Evolutionary conservation across 768 basidiomycete species (phyloP), one percentile per base, ranked within the genome.

Genomic region (Pluteus cervinus): DNA sequence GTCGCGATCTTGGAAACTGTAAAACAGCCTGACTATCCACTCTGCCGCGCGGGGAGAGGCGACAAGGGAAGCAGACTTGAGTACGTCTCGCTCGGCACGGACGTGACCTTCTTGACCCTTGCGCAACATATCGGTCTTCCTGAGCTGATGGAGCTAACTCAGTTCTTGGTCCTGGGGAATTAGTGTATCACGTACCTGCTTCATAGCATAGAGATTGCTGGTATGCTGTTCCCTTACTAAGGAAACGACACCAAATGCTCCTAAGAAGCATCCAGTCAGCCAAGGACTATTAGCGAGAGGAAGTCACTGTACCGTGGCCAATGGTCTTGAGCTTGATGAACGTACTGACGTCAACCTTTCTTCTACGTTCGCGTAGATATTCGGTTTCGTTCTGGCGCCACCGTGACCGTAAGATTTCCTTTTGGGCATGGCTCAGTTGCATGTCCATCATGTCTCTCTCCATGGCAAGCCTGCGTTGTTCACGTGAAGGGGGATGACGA

Each of bases 51-150:
- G 73, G 40, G 83, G 75, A 26, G 86, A 79, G 56, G 73, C 72
- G 51, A 85, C 79, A 48, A 83, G 67, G 9, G 92, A 84, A 5
- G 93, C 93, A 22, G 88, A 86, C 61, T 88, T 90, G 42, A 97
- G 76, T 29, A 98, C 69, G 52, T 98, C 92, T 54, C 92, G 83
- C 58, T 97, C 92, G 28, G 93, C 94, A 36, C 91, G 82, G 54
- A 96, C 86, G 60, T 97, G 94, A 1, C 92, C 94, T 63, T 97
- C 94, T 60, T 97, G 94, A 16, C 91, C 89, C 68, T 92, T 93
- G 36, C 88, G 82, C 54, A 94, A 73, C 90, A 94, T 92, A 60
- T 92, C 89, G 44, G 76, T 76, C 66, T 89, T 90, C 46, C 87
- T 78, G 55, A 88, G 66, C 86, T 87, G 53, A 40, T 36, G 48